phyloP scores from a whole-genome alignment of 345 rosid genomes.

The Sapria himalayana region DNA sequence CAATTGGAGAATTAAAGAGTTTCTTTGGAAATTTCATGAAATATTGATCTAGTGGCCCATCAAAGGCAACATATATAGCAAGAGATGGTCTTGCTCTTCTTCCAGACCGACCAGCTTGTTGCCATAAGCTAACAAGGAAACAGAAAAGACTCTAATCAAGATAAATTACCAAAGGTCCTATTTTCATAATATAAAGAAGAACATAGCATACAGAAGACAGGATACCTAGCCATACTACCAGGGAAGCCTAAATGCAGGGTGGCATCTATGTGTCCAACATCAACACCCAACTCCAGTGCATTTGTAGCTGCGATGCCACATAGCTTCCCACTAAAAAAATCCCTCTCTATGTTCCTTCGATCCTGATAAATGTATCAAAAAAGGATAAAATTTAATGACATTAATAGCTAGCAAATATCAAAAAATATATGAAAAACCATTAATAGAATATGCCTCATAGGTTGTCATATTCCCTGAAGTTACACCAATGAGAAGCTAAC shows the following conservation, averaged over 20 bases:
- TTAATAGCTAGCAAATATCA: not conserved
- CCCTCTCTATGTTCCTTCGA: conserved; percentile 67
- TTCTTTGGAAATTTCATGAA: conserved; percentile 72
- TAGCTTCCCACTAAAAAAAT: conserved; percentile 66
- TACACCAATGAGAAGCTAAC: no score
- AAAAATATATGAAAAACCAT: no score
- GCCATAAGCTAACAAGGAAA: conserved; percentile 56
- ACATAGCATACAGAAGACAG: no score
- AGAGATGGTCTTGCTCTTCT: conserved; percentile 75
- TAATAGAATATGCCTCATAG: no score
- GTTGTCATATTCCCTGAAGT: no score
- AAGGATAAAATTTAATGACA: not conserved
- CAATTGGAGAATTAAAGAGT: conserved; percentile 61
- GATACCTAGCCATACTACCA: conserved; percentile 82
- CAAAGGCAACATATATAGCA: conserved; percentile 74
- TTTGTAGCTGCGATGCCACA: conserved; percentile 88
- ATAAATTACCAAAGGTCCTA: no score
- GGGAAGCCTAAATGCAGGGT: conserved; percentile 96
- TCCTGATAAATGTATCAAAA: conserved; percentile 21
- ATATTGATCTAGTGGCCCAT: conserved; percentile 74
- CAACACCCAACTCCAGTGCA: conserved; percentile 95
- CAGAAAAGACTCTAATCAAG: conserved; percentile 6
- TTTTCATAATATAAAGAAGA: no score
- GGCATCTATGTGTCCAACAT: conserved; percentile 85
- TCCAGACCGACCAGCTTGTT: conserved; percentile 96